Conservation (phyloP, 176 grass and related monocot species). For the Phyllostachys edulis region DNA sequence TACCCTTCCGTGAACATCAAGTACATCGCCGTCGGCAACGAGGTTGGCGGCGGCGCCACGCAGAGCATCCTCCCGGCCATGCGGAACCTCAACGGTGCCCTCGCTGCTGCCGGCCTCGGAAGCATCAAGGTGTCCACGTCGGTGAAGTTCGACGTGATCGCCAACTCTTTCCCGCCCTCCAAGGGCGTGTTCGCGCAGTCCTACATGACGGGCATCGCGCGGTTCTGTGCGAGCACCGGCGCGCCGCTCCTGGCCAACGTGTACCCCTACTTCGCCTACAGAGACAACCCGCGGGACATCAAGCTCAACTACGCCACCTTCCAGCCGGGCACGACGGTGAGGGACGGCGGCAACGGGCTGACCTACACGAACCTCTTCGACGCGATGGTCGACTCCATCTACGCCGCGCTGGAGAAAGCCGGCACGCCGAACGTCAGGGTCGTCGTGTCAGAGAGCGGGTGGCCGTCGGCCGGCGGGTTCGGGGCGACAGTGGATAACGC, state of each 20-base stretch:
- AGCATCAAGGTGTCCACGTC: slow-evolving; percentile 65
- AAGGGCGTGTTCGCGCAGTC: slow-evolving; percentile 33
- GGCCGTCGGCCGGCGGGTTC: slow-evolving; percentile 62
- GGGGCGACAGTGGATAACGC: slow-evolving; percentile 45
- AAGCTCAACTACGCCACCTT: slow-evolving; percentile 45
- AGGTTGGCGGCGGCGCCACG: slow-evolving; percentile 33
- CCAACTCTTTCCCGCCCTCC: slow-evolving; percentile 58
- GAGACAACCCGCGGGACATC: slow-evolving; percentile 28
- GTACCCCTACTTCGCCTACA: slow-evolving; percentile 68
- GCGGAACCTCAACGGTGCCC: slow-evolving; percentile 43
- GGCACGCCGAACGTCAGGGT: slow-evolving; percentile 21
- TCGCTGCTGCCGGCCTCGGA: slow-evolving; percentile 9
- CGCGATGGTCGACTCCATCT: slow-evolving; percentile 60
- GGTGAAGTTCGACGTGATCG: slow-evolving; percentile 31
- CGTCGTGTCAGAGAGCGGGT: slow-evolving; percentile 62
- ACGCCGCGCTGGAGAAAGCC: slow-evolving; percentile 62
- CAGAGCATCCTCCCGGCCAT: slow-evolving; percentile 65
- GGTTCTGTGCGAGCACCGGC: slow-evolving; percentile 34
- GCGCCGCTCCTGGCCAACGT: slow-evolving; percentile 64
- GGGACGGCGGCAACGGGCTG: slow-evolving; percentile 27
- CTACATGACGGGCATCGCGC: slow-evolving; percentile 30
- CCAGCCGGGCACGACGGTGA: slow-evolving; percentile 41
- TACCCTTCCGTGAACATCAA: slow-evolving; percentile 42
- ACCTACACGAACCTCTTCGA: slow-evolving; percentile 61
- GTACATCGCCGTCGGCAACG: slow-evolving; percentile 79